phyloP scores from a whole-genome alignment of 768 basidiomycete genomes.

The Sistotremastrum suecicum region DNA sequence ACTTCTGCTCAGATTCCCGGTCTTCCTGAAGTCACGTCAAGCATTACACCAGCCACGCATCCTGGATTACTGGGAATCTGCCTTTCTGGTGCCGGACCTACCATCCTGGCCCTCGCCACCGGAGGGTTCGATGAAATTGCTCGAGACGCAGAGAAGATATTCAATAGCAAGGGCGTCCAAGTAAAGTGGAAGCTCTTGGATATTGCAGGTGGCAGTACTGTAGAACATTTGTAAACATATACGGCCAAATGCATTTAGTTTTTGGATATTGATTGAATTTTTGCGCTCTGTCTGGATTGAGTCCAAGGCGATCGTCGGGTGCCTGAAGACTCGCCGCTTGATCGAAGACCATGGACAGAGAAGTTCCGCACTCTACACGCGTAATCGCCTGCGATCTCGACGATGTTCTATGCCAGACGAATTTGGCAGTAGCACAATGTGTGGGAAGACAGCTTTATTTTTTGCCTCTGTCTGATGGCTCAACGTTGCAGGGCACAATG shows the following conservation, averaged over 20 bases:
- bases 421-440: constrained; percentile 43
- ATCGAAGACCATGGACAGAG: too few species aligned
- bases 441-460: constrained; percentile 11
- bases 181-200: constrained; percentile 86
- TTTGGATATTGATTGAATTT: too few species aligned
- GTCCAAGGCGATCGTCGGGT: too few species aligned
- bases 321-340: too few species aligned
- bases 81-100: constrained; percentile 94
- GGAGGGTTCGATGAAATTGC: constrained; percentile 75
- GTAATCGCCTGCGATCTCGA: constrained; percentile 54
- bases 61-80: constrained; percentile 96
- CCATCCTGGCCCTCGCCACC: constrained; percentile 90
- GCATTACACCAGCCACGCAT: constrained; percentile 77
- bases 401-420: constrained; percentile 56
- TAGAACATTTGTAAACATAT: constrained; percentile 5
- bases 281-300: too few species aligned
- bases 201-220: constrained; percentile 35
- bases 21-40: constrained; percentile 79
- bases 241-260: too few species aligned
- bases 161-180: constrained; percentile 53
- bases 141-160: constrained; percentile 62
- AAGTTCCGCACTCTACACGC: constrained; percentile 12
- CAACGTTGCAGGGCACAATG: constrained; percentile 46
- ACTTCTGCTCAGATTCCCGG: constrained; percentile 67
- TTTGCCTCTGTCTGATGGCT: background rate